Base-by-base conservation (phyloP, 306 rosid genomes). In the Senna siamea region DNA sequence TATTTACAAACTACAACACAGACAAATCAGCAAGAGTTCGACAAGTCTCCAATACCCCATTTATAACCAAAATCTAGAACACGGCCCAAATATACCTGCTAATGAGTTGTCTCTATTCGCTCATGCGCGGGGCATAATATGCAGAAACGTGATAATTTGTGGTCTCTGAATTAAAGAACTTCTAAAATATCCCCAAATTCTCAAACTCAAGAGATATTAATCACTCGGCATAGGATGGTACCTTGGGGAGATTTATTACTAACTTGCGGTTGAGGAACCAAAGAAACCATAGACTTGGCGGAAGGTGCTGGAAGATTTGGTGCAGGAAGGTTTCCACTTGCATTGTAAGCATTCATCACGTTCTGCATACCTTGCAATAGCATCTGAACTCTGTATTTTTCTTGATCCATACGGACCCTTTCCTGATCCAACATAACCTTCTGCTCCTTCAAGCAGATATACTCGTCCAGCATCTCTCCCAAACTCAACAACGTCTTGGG, bases 371-470 rank as follows among this genome's bases (percentile, higher is more conserved):
- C 90, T 63, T 86, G 86, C 64, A 89, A 47, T 7, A 93, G 84
- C 73, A 77, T 76, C 68, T 91, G 87, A 12, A 91, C 78, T 54
- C 89, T 74, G 47, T 35, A 65, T 67, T 84, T 91, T 82, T 93
- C 98, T 73, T 85, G 90, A 41, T 87, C 93, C 75, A 93, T 46
- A 5, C 79, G 76, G 0, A 71, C 75, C 70, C 70, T 80, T 78
- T 91, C 92, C 4, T 85, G 93, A 66, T 93, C 92, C 76, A 91
- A 0, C 63, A 83, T 75, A 28, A 85, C 87, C 65, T 87, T 93
- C 43, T 87, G 89, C 78, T 84, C 93, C 83, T 93, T 93, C 92
- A 93, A 70, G 60, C 64, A 46, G 48, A 89, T 79, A 51, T 91
- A 91, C 69, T 93, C 98, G 47, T 91, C 81, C 75, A 93, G 43